Evolutionary conservation across 306 rosid species (phyloP), one percentile per base, ranked within the genome.

Genomic region (Hippophae gyantsensis): DNA sequence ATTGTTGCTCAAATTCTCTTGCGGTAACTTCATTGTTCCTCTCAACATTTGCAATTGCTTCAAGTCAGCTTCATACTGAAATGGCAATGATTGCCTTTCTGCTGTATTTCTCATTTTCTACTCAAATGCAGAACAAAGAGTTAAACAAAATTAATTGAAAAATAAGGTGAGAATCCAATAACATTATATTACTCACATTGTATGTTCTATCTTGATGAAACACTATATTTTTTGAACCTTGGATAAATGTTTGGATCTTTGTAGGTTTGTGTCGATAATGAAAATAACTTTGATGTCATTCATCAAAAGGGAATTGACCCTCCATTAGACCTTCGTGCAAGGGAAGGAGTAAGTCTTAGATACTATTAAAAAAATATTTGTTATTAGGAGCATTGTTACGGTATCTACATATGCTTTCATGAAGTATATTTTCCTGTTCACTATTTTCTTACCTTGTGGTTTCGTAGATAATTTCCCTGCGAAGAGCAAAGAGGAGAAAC

Each of bases 261-360:
- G 69, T 78, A 92, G 99, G 95, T 92, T 71, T 92, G 99, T 58
- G 64, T 89, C 11, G 93, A 77, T 54, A 74, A 75, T 63, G 86
- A 83, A 68, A 85, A 70, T 77, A 92, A 71, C 67, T 88, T 92
- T 76, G 87, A 84, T 59, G 67, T 92, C 70, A 88, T 92, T 67
- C 88, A 83, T 76, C 99, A 92, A 81, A 92, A 88, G 66, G 96
- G 99, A 75, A 92, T 92, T 69, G 96, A 92, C 66, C 96, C 99
- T 48, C 95, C 95, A 50, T 92, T 88, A 73, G 96, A 92, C 83
- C 67, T 83, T 72, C 93, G 88, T 42, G 93, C 96, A 5, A 92
- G 93, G 75, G 96, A 76, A 76, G 98, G 98, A 32, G 3, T 2
- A 32, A 32, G 38, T 2, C 38, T 32, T 32, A 4, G 38, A 32